Evolutionary conservation across 768 basidiomycete genomes (phyloP).

Genomic region (Pleurotus sapidus): DNA sequence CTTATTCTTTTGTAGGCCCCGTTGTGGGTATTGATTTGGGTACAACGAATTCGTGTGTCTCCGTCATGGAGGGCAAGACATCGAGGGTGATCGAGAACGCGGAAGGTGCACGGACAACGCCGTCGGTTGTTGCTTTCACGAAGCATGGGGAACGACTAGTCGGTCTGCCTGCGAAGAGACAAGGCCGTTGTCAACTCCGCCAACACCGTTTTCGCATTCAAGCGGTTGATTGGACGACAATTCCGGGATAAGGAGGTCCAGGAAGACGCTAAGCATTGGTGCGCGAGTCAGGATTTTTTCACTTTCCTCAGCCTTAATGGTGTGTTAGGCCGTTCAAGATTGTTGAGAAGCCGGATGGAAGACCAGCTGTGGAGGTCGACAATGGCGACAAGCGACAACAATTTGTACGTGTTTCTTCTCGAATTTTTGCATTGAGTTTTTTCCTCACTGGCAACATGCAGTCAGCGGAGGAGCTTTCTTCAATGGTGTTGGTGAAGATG

Average conservation of each 20-base stretch:
- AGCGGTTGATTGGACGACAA: constrained; percentile 92
- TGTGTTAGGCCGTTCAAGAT: constrained; percentile 75
- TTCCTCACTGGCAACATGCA: constrained; percentile 25
- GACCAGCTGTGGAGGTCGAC: constrained; percentile 83
- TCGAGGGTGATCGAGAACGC: constrained; percentile 96
- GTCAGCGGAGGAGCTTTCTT: constrained; percentile 85
- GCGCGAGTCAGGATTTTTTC: constrained; percentile 15
- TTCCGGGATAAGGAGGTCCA: constrained; percentile 93
- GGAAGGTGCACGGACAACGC: constrained; percentile 96
- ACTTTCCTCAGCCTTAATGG: background rate
- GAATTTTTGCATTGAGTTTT: background rate
- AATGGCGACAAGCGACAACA: constrained; percentile 79
- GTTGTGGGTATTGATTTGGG: constrained; percentile 98
- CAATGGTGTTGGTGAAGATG: constrained; percentile 91
- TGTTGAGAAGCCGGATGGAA: constrained; percentile 65
- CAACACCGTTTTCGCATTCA: constrained; percentile 94
- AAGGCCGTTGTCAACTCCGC: constrained; percentile 95
- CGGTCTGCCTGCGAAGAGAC: constrained; percentile 95
- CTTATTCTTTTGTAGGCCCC: constrained; percentile 48
- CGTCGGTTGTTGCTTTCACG: constrained; percentile 98
- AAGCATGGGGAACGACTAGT: constrained; percentile 97
- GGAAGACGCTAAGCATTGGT: constrained; percentile 87
- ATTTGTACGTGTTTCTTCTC: constrained; percentile 49
- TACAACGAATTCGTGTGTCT: constrained; percentile 89
- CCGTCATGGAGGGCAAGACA: constrained; percentile 94